Evolutionary conservation across 2,329 filamentous ascomycete genomes (phyloP), one percentile per base, ranked within the genome.

Genomic region (Aspergillus amoenus): DNA sequence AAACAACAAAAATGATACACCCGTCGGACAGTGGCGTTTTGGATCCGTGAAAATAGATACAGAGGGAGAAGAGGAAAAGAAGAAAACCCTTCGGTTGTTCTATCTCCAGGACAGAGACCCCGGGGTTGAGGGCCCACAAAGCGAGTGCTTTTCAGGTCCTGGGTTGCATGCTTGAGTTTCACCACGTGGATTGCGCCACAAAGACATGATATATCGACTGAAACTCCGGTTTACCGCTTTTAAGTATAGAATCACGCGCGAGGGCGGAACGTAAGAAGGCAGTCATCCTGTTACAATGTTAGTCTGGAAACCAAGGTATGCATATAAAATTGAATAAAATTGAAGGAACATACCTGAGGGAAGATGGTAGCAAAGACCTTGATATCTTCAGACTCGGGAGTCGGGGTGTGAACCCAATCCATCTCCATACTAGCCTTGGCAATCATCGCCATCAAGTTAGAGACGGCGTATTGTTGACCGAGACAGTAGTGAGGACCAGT

Each of bases 311-410:
- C 7, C 12, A 37, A 37, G 13, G 12, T 6, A n/a, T n/a, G 34
- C 6, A n/a, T 37, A 15, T n/a, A 37, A 46, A 54, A 12, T 7
- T 21, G 41, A 15, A 40, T 17, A 58, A 30, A 55, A 8, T 5
- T 40, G 37, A 32, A 53, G 11, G 3, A 12, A 11, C 55, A 63
- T 58, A 95, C 93, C 89, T 89, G 89, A 56, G 94, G 94, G 83
- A 99, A 99, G 67, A 99, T 96, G 27, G 92, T 97, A 41, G 94
- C 94, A 78, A 97, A 99, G 65, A 97, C 93, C 81, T 96, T 93
- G 77, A 99, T 97, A 76, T 96, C 88, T 79, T 99, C 94, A 0
- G 91, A 96, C 58, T 81, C 70, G 0, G 89, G 86, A 11, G 94
- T 97, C 17, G 91, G 78, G 72, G 91, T 86, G 76, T 99, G 94